phyloP scores from a whole-genome alignment of 768 basidiomycete species.

The Leccinum variicolor region DNA sequence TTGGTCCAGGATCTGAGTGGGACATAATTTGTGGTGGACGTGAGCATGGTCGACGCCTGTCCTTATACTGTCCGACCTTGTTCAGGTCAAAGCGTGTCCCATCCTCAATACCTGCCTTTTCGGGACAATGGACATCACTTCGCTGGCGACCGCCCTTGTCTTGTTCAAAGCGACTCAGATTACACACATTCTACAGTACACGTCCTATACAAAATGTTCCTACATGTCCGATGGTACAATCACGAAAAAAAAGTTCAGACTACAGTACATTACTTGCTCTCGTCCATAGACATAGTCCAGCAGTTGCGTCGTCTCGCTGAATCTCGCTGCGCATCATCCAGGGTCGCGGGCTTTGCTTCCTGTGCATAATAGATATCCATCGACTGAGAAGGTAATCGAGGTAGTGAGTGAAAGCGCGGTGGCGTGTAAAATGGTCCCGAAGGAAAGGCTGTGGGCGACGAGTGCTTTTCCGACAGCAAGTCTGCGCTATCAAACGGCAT shows the following conservation, averaged over 20 bases:
- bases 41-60: conserved; percentile 14
- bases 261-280: background rate
- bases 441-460: conserved; percentile 7
- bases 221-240: conserved; percentile 21
- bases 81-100: conserved; percentile 29
- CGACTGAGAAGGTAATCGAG: conserved; percentile 20
- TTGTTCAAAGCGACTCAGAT: conserved; percentile 3
- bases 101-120: conserved; percentile 35
- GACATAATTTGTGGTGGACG: conserved; percentile 11
- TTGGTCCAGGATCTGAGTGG: conserved; percentile 20
- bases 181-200: conserved; percentile 11
- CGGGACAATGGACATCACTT: conserved; percentile 24
- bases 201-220: conserved; percentile 15
- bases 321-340: conserved; percentile 15
- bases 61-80: conserved; percentile 18
- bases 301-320: conserved; percentile 28
- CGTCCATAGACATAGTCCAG: conserved; percentile 7
- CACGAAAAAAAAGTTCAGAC: background rate
- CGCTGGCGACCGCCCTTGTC: conserved; percentile 23
- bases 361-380: conserved; percentile 15
- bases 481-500: conserved; percentile 27
- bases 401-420: conserved; percentile 23
- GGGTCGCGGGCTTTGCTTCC: conserved; percentile 10
- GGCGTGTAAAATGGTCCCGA: conserved; percentile 16
- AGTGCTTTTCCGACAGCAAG: conserved; percentile 2